These are phyloP conservation scores for Penicillium sp. DNA, from an alignment of 2,329 filamentous ascomycete genomes.

Conservation along the genomic window DNA sequence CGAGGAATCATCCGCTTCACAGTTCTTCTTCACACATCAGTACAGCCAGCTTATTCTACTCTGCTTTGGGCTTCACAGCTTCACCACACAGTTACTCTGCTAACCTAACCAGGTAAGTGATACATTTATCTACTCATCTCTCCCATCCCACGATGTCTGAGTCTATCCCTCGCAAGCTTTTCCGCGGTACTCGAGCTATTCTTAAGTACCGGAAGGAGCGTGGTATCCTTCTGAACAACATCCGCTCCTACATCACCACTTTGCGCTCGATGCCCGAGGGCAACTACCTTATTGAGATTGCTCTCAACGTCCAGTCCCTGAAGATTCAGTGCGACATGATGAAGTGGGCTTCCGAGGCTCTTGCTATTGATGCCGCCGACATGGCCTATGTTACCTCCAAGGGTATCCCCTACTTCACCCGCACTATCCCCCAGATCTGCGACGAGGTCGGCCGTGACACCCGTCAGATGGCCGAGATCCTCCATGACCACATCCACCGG, in stretches of 20 bases:
- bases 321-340: constrained; percentile 1
- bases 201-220: background rate
- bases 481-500: background rate
- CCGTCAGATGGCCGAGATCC: background rate
- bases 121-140: background rate
- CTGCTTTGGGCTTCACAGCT: background rate
- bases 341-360: background rate
- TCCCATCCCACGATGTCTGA: background rate
- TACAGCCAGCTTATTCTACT: background rate
- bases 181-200: constrained; percentile 1
- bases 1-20: background rate
- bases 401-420: background rate
- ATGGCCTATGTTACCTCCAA: background rate
- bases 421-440: background rate
- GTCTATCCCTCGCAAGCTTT: background rate
- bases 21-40: background rate
- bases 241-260: background rate
- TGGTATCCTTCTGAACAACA: background rate
- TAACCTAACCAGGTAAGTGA: background rate
- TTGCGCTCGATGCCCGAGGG: background rate
- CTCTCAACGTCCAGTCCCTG: background rate
- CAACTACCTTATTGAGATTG: background rate
- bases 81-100: background rate
- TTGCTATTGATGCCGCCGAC: background rate
- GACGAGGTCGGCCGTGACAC: background rate